Base-by-base conservation (phyloP, 495 filamentous ascomycete genomes). In the Parathielavia appendiculata region DNA sequence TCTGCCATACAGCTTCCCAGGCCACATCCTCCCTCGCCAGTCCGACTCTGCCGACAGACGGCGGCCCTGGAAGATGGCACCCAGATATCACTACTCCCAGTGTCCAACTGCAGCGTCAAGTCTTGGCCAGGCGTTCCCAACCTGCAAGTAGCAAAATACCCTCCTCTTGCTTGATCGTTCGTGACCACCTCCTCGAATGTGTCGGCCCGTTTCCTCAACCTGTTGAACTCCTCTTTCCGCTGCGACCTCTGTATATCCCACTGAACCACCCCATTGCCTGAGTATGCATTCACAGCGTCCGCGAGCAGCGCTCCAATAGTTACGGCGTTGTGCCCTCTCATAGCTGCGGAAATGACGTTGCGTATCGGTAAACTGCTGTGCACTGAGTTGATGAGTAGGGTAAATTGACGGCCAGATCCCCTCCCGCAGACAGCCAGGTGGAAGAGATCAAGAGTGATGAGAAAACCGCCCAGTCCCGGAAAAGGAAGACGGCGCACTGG, bases 11-110 rank as follows among this genome's bases (percentile, higher is more conserved):
- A 82, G 41, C 66, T 70, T 38, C 80, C 80, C 14, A 79, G 58
- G 9, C 56, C 60, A 58, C 80, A 82, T 2, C 77, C 77, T 14
- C 52, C 60, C 22, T 1, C 62, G 16, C 36, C n/a, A 4, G 49
- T 44, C 60, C 20, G 64, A 8, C n/a, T 46, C 59, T 20, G 64
- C 7, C 17, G 26, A 63, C 90, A 95, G 12, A 89, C 71, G 10
- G 69, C 62, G 1, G 89, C 86, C 12, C 67, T 71, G 14, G 78
- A 77, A 5, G 82, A 78, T 57, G 91, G 91, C 23, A 85, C 81
- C 92, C 92, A 97, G 26, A 96, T 78, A 74, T 97, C 92, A 61
- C 90, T 95, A 63, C 90, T 95, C 19, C 89, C 89, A 1, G 89
- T 93, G 67, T 93, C 89, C 56, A 93, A 73, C 66, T 90, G 84